Percentiles rank a stretch among this genome's conserved stretches.
Conservation (phyloP, 495 filamentous ascomycete genomes). For the Parachaetomium inaequale region DNA sequence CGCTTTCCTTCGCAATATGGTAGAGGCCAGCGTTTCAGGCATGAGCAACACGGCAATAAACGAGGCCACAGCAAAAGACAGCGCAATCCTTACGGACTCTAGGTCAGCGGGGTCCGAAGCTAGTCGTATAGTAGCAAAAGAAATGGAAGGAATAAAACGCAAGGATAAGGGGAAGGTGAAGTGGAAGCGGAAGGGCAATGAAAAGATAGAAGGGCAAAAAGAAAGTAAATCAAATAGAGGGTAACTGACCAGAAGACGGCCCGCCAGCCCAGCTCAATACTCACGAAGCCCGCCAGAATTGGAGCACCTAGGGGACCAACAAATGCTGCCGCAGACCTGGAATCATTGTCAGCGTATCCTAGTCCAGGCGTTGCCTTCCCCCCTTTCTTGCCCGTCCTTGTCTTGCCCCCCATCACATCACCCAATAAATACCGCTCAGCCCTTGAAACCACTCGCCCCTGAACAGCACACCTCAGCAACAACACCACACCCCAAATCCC, state of each 20-base stretch:
- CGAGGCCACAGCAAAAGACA: slow-evolving; percentile 44
- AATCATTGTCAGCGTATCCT: background rate
- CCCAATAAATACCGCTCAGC: background rate
- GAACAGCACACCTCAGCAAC: background rate
- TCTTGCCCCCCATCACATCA: background rate
- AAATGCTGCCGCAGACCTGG: slow-evolving; percentile 22
- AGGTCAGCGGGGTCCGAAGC: background rate
- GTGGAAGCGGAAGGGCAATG: too few species aligned
- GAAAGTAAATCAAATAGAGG: background rate
- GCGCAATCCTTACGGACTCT: slow-evolving; percentile 29
- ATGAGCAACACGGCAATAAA: slow-evolving; percentile 28
- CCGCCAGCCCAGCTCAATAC: slow-evolving; percentile 39
- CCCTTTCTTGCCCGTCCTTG: background rate
- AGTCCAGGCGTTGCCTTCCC: background rate
- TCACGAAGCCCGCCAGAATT: slow-evolving; percentile 44
- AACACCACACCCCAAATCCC: background rate
- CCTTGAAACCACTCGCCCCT: background rate
- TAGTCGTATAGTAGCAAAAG: too few species aligned
- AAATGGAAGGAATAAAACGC: too few species aligned
- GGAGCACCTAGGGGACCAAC: slow-evolving; percentile 47
- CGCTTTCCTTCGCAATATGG: slow-evolving; percentile 47
- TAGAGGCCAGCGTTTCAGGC: slow-evolving; percentile 52
- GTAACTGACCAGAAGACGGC: slow-evolving; percentile 52
- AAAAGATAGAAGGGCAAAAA: background rate
- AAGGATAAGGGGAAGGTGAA: too few species aligned